Base-by-base conservation (phyloP, 2,329 filamentous ascomycete species). In the Fusarium stilboides region DNA sequence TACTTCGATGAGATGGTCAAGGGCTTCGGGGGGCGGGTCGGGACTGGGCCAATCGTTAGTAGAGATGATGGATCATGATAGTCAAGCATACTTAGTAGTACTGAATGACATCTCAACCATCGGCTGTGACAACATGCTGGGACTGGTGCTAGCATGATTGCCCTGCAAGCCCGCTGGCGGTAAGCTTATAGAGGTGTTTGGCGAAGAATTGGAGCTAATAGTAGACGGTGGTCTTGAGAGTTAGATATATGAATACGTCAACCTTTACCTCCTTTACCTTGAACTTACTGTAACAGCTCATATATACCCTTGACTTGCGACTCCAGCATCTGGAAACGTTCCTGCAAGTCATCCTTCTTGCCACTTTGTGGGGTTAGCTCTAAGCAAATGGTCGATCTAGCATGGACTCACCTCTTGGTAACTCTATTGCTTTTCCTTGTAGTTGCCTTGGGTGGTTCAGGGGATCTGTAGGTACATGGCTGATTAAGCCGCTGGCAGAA, bases 1-100 rank as follows among this genome's bases (percentile, higher is more conserved):
- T n/a, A 58, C 28, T 6, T 52, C 62, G 13, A 65, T 26, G 1
- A 65, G 45, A 22, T 65, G 51, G 2, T 58, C 45, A 2, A 65
- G 2, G 1, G 33, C 36, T 1, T 52, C 34, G 1, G 33, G 20
- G 0, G 58, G 33, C 1, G 45, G 24, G 3, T 10, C 2, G 2
- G 13, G 26, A 10, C 60, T 63, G 4, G 10, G 8, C 36, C 0
- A 4, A 2, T 3, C 0, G 5, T 63, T 22, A 63, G 50, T 5
- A 6, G 12, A 8, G 13, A 2, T 0, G 2, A 6, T 14, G 0
- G 2, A 1, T 1, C 1, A 1, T 0, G 1, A 3, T 2, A 5
- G 1, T 1, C 0, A 0, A 1, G 14, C 49, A 9, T 44, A 63
- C 60, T 22, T 63, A 12, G 22, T 6, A 1, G 28, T 6, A 45